Conservation (phyloP, 129 eudicot species). For the Tagetes patula region DNA sequence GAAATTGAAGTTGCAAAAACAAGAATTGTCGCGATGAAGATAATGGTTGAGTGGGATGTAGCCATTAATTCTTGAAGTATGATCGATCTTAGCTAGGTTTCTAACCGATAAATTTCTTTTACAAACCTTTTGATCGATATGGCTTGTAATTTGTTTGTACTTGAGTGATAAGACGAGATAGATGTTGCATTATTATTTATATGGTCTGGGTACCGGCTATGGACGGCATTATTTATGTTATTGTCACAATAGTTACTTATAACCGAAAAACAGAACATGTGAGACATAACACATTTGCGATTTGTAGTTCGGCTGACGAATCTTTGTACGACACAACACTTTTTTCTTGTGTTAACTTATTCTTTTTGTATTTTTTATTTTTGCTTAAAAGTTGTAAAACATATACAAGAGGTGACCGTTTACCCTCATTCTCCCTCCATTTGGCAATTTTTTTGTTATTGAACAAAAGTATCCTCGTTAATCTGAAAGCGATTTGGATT, state of each 20-base stretch:
- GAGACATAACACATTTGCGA: background rate
- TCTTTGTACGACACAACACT: slow-evolving; percentile 9
- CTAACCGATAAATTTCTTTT: background rate
- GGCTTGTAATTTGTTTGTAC: background rate
- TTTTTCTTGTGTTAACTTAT: background rate
- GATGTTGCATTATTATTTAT: slow-evolving; percentile 8
- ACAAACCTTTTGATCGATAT: background rate
- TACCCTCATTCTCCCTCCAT: background rate
- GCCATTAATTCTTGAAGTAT: slow-evolving; percentile 25
- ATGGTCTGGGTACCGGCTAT: slow-evolving; percentile 18
- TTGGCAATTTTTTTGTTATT: background rate
- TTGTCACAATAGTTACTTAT: background rate
- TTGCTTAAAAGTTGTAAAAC: background rate
- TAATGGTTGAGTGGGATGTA: background rate
- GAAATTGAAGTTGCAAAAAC: slow-evolving; percentile 32
- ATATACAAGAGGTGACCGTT: background rate
- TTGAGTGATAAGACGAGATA: background rate
- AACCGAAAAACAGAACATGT: background rate
- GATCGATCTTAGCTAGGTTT: background rate
- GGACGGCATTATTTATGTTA: slow-evolving; percentile 17
- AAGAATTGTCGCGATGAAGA: slow-evolving; percentile 16
- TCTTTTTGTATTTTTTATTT: too few relatives aligned
- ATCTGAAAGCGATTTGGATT: too few relatives aligned
- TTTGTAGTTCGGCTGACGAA: slow-evolving; percentile 22
- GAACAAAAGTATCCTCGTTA: background rate